These are phyloP conservation scores for Eucalyptus sideroxylon DNA, from an alignment of 345 rosid species.

Conservation along the genomic window DNA sequence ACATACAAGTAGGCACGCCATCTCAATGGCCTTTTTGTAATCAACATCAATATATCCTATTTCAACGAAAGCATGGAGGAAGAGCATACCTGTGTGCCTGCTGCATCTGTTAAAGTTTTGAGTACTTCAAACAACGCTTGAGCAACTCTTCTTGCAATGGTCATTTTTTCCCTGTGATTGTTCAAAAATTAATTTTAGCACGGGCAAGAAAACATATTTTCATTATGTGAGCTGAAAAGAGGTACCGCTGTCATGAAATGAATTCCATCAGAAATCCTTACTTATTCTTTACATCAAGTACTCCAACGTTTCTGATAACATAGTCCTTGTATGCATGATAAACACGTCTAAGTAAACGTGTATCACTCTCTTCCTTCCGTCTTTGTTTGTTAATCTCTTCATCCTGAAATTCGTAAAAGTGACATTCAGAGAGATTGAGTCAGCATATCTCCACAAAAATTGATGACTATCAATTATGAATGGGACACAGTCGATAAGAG, in stretches of 20 bases:
- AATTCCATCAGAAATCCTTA: neutral
- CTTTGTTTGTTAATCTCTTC: slow-evolving; percentile 31
- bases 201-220: neutral
- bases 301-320: slow-evolving; percentile 34
- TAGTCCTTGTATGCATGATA: slow-evolving; percentile 49
- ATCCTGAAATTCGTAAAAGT: slow-evolving; percentile 31
- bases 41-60: neutral
- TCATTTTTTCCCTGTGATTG: slow-evolving; percentile 49
- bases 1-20: neutral
- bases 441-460: neutral
- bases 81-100: slow-evolving; percentile 46
- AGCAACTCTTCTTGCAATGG: slow-evolving; percentile 49
- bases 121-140: slow-evolving; percentile 67
- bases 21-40: neutral
- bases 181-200: neutral
- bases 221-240: neutral
- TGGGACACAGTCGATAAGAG: neutral
- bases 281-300: slow-evolving; percentile 40
- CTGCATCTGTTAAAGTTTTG: slow-evolving; percentile 39
- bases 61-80: neutral
- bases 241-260: neutral
- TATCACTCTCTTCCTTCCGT: slow-evolving; percentile 47
- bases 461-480: neutral
- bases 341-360: slow-evolving; percentile 73
- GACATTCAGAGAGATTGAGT: neutral